Percentiles rank a stretch among this genome's conserved stretches.
Conservation (phyloP, 495 filamentous ascomycete genomes). For the Evansstolkia leycettana region DNA sequence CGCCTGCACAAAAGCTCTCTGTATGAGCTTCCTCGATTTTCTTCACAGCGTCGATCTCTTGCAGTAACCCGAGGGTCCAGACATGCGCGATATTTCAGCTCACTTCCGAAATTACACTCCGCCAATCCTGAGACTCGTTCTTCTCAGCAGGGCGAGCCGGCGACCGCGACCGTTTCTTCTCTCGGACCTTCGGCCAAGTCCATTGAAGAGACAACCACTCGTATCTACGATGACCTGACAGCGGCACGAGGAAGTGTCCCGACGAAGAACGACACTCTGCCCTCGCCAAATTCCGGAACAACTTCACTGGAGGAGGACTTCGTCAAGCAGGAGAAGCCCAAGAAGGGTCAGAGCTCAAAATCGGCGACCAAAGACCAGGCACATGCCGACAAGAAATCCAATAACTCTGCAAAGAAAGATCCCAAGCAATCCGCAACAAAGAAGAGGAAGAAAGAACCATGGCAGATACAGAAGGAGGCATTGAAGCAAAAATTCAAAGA, state of each 20-base stretch:
- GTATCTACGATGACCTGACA: neutral
- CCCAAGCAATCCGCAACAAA: neutral
- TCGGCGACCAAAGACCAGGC: slow-evolving; percentile 1
- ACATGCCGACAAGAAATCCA: slow-evolving; percentile 1
- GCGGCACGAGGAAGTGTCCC: no score
- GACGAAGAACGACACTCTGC: neutral
- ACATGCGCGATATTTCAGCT: slow-evolving; percentile 7
- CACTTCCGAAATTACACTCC: neutral
- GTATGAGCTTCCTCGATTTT: slow-evolving; percentile 1
- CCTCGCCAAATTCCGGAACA: neutral
- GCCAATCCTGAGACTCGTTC: neutral
- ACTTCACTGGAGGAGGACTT: neutral
- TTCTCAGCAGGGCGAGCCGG: neutral
- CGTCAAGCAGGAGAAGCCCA: neutral
- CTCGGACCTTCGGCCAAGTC: neutral
- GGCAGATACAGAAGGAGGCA: slow-evolving; percentile 60
- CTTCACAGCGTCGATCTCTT: slow-evolving; percentile 2
- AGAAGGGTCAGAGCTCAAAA: slow-evolving; percentile 3
- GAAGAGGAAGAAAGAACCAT: slow-evolving; percentile 38
- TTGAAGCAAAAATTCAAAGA: slow-evolving; percentile 59
- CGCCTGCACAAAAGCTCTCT: neutral
- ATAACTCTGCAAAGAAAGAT: slow-evolving; percentile 1
- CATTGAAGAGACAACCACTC: neutral
- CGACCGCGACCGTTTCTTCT: neutral
- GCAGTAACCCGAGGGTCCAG: slow-evolving; percentile 1